Evolutionary conservation across 805 yeast genomes (phyloP).

Genomic region (Wickerhamiella occidentalis): DNA sequence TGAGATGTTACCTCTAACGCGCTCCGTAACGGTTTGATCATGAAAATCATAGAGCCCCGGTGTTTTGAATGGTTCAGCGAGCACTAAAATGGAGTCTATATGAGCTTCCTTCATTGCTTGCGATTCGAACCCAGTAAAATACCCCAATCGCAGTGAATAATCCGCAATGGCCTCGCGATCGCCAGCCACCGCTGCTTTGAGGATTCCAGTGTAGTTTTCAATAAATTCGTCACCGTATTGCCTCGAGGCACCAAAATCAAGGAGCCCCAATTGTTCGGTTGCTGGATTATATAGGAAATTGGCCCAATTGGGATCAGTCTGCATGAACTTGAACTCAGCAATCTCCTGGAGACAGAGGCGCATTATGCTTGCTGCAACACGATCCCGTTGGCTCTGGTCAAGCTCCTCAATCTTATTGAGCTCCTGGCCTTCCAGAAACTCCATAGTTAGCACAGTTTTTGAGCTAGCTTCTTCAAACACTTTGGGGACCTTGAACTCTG

Average conservation of each 20-base stretch:
- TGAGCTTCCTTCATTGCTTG: constrained; percentile 84
- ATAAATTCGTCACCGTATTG: constrained; percentile 61
- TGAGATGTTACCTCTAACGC: constrained; percentile 78
- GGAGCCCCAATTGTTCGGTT: constrained; percentile 65
- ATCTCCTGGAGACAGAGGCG: constrained; percentile 76
- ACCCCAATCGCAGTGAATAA: constrained; percentile 66
- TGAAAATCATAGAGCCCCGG: constrained; percentile 50
- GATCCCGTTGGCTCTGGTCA: constrained; percentile 61
- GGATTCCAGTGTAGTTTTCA: constrained; percentile 50
- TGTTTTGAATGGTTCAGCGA: constrained; percentile 82
- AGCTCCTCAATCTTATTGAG: constrained; percentile 57
- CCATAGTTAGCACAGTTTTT: constrained; percentile 79
- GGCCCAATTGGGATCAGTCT: constrained; percentile 99
- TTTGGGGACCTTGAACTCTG: constrained; percentile 64
- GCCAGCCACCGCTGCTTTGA: constrained; percentile 59
- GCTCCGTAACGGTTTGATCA: constrained; percentile 82
- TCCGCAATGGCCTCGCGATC: constrained; percentile 54
- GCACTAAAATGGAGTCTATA: constrained; percentile 73
- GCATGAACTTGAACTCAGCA: constrained; percentile 81
- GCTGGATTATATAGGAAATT: constrained; percentile 71
- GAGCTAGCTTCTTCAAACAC: constrained; percentile 71
- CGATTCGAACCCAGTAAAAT: constrained; percentile 82
- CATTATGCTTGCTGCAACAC: constrained; percentile 80
- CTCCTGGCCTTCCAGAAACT: constrained; percentile 70
- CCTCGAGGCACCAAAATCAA: constrained; percentile 94